Base-by-base conservation (phyloP, 345 rosid species). In the Salix purpurea region DNA sequence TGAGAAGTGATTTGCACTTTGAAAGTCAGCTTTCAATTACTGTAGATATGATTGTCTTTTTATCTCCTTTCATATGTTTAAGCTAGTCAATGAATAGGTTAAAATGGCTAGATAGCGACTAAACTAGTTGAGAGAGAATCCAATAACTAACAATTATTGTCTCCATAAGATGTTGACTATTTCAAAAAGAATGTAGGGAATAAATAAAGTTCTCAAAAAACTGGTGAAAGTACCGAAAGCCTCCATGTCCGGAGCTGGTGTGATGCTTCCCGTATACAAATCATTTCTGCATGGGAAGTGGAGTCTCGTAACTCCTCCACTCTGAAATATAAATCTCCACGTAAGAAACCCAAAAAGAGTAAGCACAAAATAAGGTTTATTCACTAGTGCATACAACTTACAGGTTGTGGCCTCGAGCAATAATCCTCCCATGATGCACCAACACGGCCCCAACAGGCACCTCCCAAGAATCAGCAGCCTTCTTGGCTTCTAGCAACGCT, bases 231-330 rank as follows among this genome's bases (percentile, higher is more conserved):
- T 93, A 96, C 97, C 86, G 88, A 84, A 50, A 96, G 97, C 84
- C 98, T 92, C 99, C 99, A 93, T 44, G 93, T 82, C 46, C 69
- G 88, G 61, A 92, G 94, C 48, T 75, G 80, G 46, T 87, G 91
- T 7, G 99, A 96, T 75, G 94, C 99, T 83, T 88, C 97, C 76
- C 97, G 88, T 69, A 96, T 92, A 81, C 99, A 93, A 40, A 93
- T 88, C 91, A 96, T 91, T 88, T 96, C 98, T 50, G 99, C 99
- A 84, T 93, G 98, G 24, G 99, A 97, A 28, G 99, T 92, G 68
- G 99, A 91, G 85, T 96, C 99, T 73, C 97, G 89, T 74, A 93
- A 87, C 84, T 92, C 89, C 83, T 96, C 98, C 77, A 96, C 99
- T 77, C 99, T 96, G 91, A 84, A 84, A 85, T 70, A 75, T 58